Conservation (phyloP, 78 protist genomes). For the Dictyostelium capitatum region DNA sequence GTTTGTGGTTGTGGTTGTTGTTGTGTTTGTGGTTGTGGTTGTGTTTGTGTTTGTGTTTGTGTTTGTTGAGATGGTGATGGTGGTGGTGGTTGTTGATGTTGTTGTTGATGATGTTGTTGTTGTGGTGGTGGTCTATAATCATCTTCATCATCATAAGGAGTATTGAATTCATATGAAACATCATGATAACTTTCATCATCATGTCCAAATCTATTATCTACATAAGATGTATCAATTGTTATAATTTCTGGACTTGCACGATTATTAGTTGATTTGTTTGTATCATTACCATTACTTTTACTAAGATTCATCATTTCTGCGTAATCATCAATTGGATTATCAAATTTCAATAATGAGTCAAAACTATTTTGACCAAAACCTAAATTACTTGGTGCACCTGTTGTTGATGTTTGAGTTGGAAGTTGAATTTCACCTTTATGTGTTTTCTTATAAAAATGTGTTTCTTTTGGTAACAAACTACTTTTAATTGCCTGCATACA, state of each 20-base stretch:
- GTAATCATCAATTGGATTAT: neutral
- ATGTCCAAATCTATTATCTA: neutral
- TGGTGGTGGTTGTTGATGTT: too few relatives aligned
- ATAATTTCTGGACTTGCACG: neutral
- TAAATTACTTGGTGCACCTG: neutral
- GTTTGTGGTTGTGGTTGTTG: too few relatives aligned
- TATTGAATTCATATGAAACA: neutral
- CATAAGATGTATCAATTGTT: neutral
- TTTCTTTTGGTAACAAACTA: neutral
- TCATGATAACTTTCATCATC: neutral
- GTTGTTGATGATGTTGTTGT: too few relatives aligned
- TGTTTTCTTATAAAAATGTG: neutral
- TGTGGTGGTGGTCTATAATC: neutral
- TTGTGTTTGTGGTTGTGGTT: too few relatives aligned
- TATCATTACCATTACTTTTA: neutral
- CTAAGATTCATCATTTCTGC: neutral
- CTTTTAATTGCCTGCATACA: neutral
- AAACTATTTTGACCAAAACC: neutral
- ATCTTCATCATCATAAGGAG: neutral
- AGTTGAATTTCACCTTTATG: slow-evolving; percentile 1
- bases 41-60: too few relatives aligned
- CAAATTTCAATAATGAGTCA: neutral
- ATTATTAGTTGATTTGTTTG: neutral
- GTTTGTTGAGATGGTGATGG: too few relatives aligned
- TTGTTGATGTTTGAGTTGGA: neutral